Base-by-base conservation (phyloP, 2,329 filamentous ascomycete genomes). In the Emericellopsis atlantica region DNA sequence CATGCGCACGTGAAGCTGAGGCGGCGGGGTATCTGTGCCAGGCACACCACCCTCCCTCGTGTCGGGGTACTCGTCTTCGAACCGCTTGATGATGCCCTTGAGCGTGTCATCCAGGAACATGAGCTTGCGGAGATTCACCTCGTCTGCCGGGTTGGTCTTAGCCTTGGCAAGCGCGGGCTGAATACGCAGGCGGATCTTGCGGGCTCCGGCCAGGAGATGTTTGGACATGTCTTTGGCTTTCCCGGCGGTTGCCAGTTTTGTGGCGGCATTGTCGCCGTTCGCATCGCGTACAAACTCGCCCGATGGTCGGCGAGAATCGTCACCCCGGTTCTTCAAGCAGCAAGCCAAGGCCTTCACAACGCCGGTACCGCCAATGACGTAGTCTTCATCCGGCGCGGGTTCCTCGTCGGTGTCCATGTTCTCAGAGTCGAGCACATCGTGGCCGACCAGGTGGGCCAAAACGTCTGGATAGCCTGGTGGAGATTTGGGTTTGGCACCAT, bases 31-130 rank as follows among this genome's bases (percentile, higher is more conserved):
- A 10, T 24, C 23, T 16, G 22, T n/a, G 14, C 8, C 2, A 9
- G 22, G 31, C n/a, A 21, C 22, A 18, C 14, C 38, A 9, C 49
- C 36, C 51, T 52, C 67, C 31, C 86, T 79, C 1, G 85, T 93
- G 55, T 96, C 90, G 0, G 92, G 92, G 52, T 88, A 96, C 59
- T 96, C 90, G 56, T 94, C 84, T 58, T 96, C 92, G 56, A 96
- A 98, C 23, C 92, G 83, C 56, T 86, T 81, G 54, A 96, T 96
- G 64, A 96, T 95, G 49, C 83, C 81, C 52, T 88, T 74, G 9
- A 98, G 70, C 0, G 92, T 96, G 45, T 83, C 71, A 52, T 95
- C 88, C 24, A 98, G 74, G 72, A 95, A 95, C 35, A 82, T 69
- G 16, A 96, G 74, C 78, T 71, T 74, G 79, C 89, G 76, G 56